Evolutionary conservation across 352 stramenopile genomes (phyloP), one percentile per base, ranked within the genome.

Genomic region (Phytophthora palmivora): DNA sequence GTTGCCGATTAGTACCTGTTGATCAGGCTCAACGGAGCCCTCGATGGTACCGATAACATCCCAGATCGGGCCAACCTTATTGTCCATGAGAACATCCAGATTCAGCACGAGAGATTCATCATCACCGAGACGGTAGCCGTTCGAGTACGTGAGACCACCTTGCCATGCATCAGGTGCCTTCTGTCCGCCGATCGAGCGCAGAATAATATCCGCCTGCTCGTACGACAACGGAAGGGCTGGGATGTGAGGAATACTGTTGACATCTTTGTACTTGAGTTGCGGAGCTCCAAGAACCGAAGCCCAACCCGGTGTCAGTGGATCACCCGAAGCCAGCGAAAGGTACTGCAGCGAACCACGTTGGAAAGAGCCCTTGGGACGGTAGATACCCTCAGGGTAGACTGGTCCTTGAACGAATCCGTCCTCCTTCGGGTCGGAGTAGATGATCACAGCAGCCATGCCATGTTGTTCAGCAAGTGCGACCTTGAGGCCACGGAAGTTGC

Each of bases 391-490:
- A 0, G 86, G 86, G 63, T 92, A 95, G 1, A 79, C 69, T 5
- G 68, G 26, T 3, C 84, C 84, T 10, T 66, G 52, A 14, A 45
- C 61, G 48, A 79, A 92, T 9, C 86, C 86, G 66, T 94, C 86
- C 15, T 94, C 63, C 22, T 68, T 52, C n/a, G 86, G 84, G 58
- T 95, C 84, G 45, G 70, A 87, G 69, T 91, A 95, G 56, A 95
- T 88, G 1, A 95, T 52, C 2, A 82, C 71, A 15, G 61, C 82
- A 12, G 81, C 50, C 38, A 83, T 85, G 18, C 74, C 76, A 10
- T 72, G 67, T 10, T 62, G 19, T 63, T 95, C 66, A 1, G 83
- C 80, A 49, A 90, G 82, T 67, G 86, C 82, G 9, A 88, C 84
- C 60, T 87, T 88, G 18, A 83, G 61, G 1, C 74, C 76, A 14